Base-by-base conservation (phyloP, 83 land plant genomes). In the Diphasiastrum complanatum region DNA sequence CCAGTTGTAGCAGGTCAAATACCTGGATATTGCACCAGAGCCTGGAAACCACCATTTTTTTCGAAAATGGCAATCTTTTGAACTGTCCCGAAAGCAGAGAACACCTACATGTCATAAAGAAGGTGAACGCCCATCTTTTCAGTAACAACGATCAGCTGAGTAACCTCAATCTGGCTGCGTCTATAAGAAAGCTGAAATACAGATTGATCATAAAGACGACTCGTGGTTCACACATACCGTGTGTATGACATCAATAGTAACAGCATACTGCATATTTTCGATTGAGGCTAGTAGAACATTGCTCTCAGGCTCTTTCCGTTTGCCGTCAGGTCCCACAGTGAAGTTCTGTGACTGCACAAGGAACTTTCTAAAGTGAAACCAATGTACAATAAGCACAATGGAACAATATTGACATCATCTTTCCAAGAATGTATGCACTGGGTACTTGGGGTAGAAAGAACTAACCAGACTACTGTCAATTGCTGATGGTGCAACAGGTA, bases 261-360 rank as follows among this genome's bases (percentile, higher is more conserved):
- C 96, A 20, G 80, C 83, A 84, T 85, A 90, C 51, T 90, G 96
- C 91, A 90, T 81, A 55, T 90, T 85, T 58, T 90, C 96, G 36
- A 90, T 83, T 19, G 96, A 83, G 11, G 87, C 96, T 35, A 86
- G 88, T 49, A 90, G 79, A 47, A 90, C 91, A 70, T 90, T 90
- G 68, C 91, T 90, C 71, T 90, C 96, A 14, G 81, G 79, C 49
- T 86, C 96, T 51, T 79, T 73, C 60, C 83, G 85, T 52, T 78
- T 89, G 28, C 88, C 96, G 73, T 90, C 96, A 26, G 79, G 60
- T 23, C 90, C 87, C 31, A 81, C 51, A 37, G 59, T 50, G 35
- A 79, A 71, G 85, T 89, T 80, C 74, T 65, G n/a, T n/a, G n/a
- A n/a, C n/a, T 41, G 34, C 25, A 36, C 20, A 61, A 65, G 27